Evolutionary conservation across 768 basidiomycete genomes (phyloP), one percentile per base, ranked within the genome.

Genomic region (Trametopsis cervina): DNA sequence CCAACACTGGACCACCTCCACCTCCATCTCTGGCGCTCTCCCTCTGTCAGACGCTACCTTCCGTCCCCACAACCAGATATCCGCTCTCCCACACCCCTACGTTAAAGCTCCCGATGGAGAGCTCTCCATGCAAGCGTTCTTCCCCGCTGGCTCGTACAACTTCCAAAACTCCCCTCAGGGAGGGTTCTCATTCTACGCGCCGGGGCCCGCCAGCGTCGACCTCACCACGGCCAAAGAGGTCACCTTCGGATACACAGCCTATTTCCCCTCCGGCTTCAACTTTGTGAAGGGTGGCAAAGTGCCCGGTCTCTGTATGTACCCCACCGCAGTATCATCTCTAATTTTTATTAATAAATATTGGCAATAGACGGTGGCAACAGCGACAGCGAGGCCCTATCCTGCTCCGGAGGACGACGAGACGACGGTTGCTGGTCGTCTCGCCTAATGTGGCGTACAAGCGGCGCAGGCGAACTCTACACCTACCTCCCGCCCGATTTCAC

Each of bases 121-220:
- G 47, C 39, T 44, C 20, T 57, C 61, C 2, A 55, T 63, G 54
- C 48, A 58, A 48, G 60, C 57, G 2, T 38, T 44, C 54, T 63
- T 57, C 54, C 55, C 59, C 27, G 41, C 74, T 58, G 81, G 81
- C 23, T 81, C 80, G 40, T 80, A 73, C 64, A 78, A 69, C 13
- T 75, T 74, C 56, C 60, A 61, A 11, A 65, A 71, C 52, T 39
- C 59, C 17, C 74, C 74, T 12, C 66, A 65, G 44, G 81, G 82
- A 46, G 84, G 84, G 15, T 66, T 85, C 60, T 83, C 81, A 17
- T 84, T 87, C 73, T 87, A 88, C 62, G 74, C 83, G 38, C 73
- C 75, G 36, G 85, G 83, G 2, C 77, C 79, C 4, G 24, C 54
- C 27, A 55, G 63, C 51, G 69, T 80, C 40, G 74, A 79, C 60